phyloP scores from a whole-genome alignment of 2,329 filamentous ascomycete genomes.

The Calonectria naviculata region DNA sequence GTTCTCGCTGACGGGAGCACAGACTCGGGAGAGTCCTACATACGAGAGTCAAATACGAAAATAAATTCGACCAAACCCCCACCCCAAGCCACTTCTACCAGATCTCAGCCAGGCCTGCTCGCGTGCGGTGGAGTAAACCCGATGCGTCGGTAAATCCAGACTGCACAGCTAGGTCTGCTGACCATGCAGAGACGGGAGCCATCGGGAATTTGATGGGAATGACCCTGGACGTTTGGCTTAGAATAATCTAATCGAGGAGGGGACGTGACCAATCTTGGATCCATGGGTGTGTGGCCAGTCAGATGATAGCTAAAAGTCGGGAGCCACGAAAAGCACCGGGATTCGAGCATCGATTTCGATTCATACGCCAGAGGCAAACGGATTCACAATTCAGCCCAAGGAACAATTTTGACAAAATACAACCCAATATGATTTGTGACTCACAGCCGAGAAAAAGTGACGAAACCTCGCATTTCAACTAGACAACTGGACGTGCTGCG shows the following conservation, averaged over 20 bases:
- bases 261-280: not conserved
- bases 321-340: not conserved
- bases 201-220: not conserved
- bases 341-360: not conserved
- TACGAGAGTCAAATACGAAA: not conserved
- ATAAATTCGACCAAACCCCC: not conserved
- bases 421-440: not conserved
- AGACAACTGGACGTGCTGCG: not conserved
- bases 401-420: not conserved
- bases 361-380: not conserved
- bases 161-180: not conserved
- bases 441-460: not conserved
- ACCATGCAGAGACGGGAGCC: not conserved
- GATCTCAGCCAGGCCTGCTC: slow-evolving; percentile 2
- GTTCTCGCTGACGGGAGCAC: not conserved
- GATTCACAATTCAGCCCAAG: not conserved
- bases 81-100: not conserved
- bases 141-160: not conserved
- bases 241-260: not conserved
- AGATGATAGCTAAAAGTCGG: not conserved
- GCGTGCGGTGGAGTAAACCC: slow-evolving; percentile 4
- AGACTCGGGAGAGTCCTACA: not conserved
- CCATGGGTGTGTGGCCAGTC: not conserved
- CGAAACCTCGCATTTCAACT: slow-evolving; percentile 13
- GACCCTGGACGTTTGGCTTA: not conserved